Percentiles rank a stretch among this genome's conserved stretches.
These are phyloP conservation scores for Neodidymelliopsis sp. DNA, from an alignment of 2,329 filamentous ascomycete genomes.

Conservation along the genomic window DNA sequence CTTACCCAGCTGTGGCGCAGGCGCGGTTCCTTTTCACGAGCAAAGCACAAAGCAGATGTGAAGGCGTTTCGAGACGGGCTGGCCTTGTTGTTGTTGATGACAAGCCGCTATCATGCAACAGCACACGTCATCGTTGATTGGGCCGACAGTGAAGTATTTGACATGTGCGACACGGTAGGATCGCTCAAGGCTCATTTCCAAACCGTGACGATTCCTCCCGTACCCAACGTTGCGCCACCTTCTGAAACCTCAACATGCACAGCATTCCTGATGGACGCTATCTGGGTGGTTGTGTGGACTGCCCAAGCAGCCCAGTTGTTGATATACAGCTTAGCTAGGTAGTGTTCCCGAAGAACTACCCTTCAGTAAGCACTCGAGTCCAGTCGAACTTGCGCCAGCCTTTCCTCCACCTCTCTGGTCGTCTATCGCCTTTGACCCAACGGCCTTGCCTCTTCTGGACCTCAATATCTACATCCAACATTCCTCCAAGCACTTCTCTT, in stretches of 20 bases:
- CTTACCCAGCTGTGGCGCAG: conserved; percentile 16
- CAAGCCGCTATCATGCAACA: conserved; percentile 15
- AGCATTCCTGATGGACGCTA: conserved; percentile 7
- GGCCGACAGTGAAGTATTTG: conserved; percentile 17
- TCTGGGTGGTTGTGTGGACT: not conserved
- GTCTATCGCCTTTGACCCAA: conserved; percentile 74
- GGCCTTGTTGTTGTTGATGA: conserved; percentile 24
- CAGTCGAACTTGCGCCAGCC: conserved; percentile 95
- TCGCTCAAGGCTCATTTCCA: conserved; percentile 21
- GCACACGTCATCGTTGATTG: conserved; percentile 26
- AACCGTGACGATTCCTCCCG: conserved; percentile 9
- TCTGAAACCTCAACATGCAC: conserved; percentile 28
- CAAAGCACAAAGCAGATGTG: conserved; percentile 2
- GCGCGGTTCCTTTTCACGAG: not conserved
- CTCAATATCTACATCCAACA: conserved; percentile 82
- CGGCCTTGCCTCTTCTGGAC: conserved; percentile 88
- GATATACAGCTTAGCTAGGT: not conserved
- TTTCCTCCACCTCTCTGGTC: conserved; percentile 81
- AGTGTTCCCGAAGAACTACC: conserved; percentile 19
- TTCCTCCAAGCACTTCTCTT: conserved; percentile 88
- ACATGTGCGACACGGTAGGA: conserved; percentile 30
- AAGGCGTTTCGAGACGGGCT: not conserved
- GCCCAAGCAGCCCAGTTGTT: not conserved
- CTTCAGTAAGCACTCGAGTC: conserved; percentile 68
- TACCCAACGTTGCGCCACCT: conserved; percentile 22